phyloP scores from a whole-genome alignment of 2,329 filamentous ascomycete genomes.

The Claviceps pazoutovae region DNA sequence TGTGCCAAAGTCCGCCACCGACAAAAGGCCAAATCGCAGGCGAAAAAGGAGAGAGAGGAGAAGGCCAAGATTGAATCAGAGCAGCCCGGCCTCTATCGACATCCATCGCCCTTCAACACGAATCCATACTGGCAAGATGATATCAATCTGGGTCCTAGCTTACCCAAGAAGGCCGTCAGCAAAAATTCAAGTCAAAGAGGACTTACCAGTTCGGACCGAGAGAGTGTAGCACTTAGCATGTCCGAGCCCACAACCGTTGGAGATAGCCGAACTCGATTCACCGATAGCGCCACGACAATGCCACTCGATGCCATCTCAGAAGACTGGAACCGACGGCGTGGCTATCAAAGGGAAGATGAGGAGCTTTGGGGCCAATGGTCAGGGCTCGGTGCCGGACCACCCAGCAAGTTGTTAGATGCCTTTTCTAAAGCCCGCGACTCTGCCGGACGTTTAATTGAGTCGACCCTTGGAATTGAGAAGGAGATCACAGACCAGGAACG shows the following conservation, averaged over 20 bases:
- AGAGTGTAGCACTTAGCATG: conserved; percentile 33
- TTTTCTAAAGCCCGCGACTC: conserved; percentile 44
- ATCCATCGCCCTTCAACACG: conserved; percentile 71
- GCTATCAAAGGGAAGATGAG: conserved; percentile 81
- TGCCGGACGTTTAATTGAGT: conserved; percentile 39
- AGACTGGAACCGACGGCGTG: conserved; percentile 57
- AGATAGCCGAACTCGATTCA: conserved; percentile 21
- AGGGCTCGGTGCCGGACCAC: conserved; percentile 24
- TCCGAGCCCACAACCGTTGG: conserved; percentile 24
- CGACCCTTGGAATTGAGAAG: conserved; percentile 37
- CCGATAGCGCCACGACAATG: conserved; percentile 15
- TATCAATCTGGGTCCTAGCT: conserved; percentile 65
- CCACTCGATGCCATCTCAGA: conserved; percentile 26
- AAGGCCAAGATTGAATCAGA: conserved; percentile 52
- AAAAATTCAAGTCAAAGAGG: conserved; percentile 47
- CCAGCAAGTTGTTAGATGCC: conserved; percentile 43
- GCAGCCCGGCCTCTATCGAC: conserved; percentile 60
- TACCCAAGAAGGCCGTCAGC: conserved; percentile 47
- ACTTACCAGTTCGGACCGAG: conserved; percentile 41
- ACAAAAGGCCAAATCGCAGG: conserved; percentile 56
- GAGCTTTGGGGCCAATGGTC: conserved; percentile 56
- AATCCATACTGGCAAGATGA: conserved; percentile 85
- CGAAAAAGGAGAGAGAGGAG: conserved; percentile 51
- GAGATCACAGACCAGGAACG: conserved; percentile 37
- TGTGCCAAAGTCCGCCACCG: conserved; percentile 59